Conservation (phyloP, 2,329 filamentous ascomycete genomes). For the Fusarium devonianum region DNA sequence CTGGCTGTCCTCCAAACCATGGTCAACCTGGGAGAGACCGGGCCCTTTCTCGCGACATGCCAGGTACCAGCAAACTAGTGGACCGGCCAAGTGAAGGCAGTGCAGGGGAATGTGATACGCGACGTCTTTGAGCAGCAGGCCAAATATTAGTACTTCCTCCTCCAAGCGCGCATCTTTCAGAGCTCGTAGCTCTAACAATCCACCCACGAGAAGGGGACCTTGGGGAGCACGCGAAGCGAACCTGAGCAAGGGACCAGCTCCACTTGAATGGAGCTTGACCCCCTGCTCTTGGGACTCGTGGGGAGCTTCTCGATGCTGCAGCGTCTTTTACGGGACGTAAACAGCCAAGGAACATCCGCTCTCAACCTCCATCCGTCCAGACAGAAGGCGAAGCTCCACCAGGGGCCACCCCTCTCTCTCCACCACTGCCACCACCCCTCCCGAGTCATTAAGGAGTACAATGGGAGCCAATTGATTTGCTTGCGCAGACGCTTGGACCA, state of each 20-base stretch:
- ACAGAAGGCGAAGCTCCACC: constrained; percentile 24
- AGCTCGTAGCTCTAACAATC: background rate
- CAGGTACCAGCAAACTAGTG: constrained; percentile 20
- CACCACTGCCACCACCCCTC: constrained; percentile 35
- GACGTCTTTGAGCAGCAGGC: no score
- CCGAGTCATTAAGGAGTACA: constrained; percentile 45
- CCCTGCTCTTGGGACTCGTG: constrained; percentile 33
- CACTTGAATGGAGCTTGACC: constrained; percentile 38
- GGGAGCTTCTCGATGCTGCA: constrained; percentile 36
- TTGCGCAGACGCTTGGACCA: constrained; percentile 38
- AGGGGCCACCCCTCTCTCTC: constrained; percentile 31
- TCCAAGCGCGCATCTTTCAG: background rate
- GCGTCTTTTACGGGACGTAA: constrained; percentile 31
- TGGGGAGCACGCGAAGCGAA: no score
- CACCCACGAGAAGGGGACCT: constrained; percentile 31
- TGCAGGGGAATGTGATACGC: background rate
- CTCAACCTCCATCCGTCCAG: constrained; percentile 34
- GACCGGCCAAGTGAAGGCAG: background rate
- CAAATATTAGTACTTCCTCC: no score
- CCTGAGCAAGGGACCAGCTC: constrained; percentile 36
- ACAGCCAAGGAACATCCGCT: constrained; percentile 14
- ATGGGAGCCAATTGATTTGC: constrained; percentile 44
- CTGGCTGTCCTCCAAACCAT: constrained; percentile 28
- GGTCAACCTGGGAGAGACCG: constrained; percentile 28
- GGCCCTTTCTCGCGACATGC: constrained; percentile 28